These are phyloP conservation scores for Saccharomycopsis selenospora DNA, from an alignment of 805 yeast species.

Conservation along the genomic window DNA sequence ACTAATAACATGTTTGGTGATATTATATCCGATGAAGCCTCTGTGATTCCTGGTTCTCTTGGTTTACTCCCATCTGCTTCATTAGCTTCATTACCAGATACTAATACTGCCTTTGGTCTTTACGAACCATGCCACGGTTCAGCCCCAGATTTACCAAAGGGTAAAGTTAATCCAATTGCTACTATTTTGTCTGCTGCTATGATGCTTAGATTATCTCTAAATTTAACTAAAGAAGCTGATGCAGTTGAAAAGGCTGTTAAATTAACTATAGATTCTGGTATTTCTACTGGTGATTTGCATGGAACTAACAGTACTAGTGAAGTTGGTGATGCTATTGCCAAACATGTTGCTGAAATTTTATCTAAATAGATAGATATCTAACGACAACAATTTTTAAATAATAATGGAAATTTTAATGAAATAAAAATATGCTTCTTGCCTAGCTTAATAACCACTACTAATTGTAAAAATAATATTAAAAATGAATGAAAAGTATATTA, in stretches of 20 bases:
- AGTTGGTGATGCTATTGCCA: conserved; percentile 91
- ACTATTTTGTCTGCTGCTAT: conserved; percentile 93
- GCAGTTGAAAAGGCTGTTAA: conserved; percentile 86
- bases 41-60: conserved; percentile 95
- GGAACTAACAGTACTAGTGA: conserved; percentile 80
- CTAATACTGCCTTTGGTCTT: conserved; percentile 88
- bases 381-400: too few species aligned
- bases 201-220: conserved; percentile 91
- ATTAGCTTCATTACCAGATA: conserved; percentile 92
- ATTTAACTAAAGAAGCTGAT: conserved; percentile 74
- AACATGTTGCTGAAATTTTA: conserved; percentile 54
- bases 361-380: too few species aligned
- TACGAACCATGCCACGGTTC: conserved; percentile 99
- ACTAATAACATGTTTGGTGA: conserved; percentile 98
- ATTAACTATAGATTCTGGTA: conserved; percentile 69
- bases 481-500: too few species aligned
- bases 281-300: conserved; percentile 87
- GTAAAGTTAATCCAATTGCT: conserved; percentile 92
- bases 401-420: too few species aligned
- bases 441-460: too few species aligned
- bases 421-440: too few species aligned
- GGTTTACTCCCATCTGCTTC: conserved; percentile 96
- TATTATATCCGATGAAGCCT: conserved; percentile 95
- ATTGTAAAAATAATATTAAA: too few species aligned
- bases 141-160: conserved; percentile 86